Conservation (phyloP, 228 moss, liverwort and hornwort genomes). For the Sphagnum magellanicum region DNA sequence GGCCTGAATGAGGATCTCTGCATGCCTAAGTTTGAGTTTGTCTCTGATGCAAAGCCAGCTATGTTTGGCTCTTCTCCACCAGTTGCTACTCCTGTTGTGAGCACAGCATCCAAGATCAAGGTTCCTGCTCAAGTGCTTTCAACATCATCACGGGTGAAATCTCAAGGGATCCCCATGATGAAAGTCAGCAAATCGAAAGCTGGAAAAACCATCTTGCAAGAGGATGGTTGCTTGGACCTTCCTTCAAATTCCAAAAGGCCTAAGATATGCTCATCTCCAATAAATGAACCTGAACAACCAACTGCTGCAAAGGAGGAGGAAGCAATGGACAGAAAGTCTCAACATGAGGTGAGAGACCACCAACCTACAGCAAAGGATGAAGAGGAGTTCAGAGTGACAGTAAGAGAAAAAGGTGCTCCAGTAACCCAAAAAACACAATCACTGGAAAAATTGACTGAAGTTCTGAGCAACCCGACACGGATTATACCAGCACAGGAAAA, state of each 20-base stretch:
- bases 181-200: conserved; percentile 12
- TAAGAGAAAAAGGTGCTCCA: too few species aligned
- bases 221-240: conserved; percentile 13
- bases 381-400: too few species aligned
- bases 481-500: conserved; percentile 79
- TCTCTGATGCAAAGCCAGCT: conserved; percentile 65
- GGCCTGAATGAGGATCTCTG: conserved; percentile 80
- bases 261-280: conserved; percentile 25
- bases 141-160: conserved; percentile 41
- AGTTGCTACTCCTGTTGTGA: conserved; percentile 27
- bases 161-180: conserved; percentile 24
- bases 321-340: conserved; percentile 50
- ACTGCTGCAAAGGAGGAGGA: conserved; percentile 59
- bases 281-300: conserved; percentile 37
- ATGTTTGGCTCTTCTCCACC: conserved; percentile 74
- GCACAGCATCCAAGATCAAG: conserved; percentile 27
- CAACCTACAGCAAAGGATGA: conserved; percentile 22
- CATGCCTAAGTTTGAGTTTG: conserved; percentile 77
- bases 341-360: conserved; percentile 24
- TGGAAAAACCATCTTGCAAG: conserved; percentile 31
- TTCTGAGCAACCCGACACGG: conserved; percentile 80
- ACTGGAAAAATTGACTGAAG: conserved; percentile 13
- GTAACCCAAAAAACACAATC: too few species aligned
- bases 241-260: conserved; percentile 22
- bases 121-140: conserved; percentile 61